Base-by-base conservation (phyloP, 345 rosid genomes). In the Lepidium sativum region DNA sequence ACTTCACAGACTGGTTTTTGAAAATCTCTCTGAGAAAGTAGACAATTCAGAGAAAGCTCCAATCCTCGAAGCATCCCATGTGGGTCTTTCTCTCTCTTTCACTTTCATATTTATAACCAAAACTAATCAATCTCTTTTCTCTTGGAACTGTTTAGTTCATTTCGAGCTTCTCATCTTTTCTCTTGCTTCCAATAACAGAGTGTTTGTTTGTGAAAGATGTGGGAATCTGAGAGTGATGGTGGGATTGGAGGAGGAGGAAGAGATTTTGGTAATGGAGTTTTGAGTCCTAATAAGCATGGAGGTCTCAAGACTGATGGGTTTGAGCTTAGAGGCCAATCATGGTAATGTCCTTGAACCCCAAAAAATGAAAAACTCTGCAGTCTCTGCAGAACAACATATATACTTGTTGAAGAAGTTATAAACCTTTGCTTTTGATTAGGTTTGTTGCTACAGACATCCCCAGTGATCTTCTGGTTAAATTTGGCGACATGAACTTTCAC, bases 391-490 rank as follows among this genome's bases (percentile, higher is more conserved):
- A 29, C 8, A 60, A 14, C 13, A 53, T 34, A 43, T 52, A 69
- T 68, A 27, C 66, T 63, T 57, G 65, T 33, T 39, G 43, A 5
- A 25, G 13, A 68, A 39, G 78, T 48, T 55, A 60, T 35, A 25
- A 20, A 25, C 40, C 12, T 17, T 42, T 43, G 9, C 17, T 63
- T 43, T 41, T 54, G 52, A 14, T 69, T 29, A 94, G 99, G 99
- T 68, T 84, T 77, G 99, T 90, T 50, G 83, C 96, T 42, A 82
- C 99, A 31, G 99, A 94, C 69, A 82, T 94, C 67, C 97, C 96
- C 1, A 90, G 97, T 52, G 97, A 94, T 69, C 74, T 88, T 76
- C 81, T 82, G 8, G 90, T 94, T 76, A 86, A 80, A 58, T 73
- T 86, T 65, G 90, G 86, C 63, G 96, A 82, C 52, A 79, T 84